Evolutionary conservation across 192 early-diverging fungal species (phyloP).

Genomic region (Bifiguratus adelaidae): DNA sequence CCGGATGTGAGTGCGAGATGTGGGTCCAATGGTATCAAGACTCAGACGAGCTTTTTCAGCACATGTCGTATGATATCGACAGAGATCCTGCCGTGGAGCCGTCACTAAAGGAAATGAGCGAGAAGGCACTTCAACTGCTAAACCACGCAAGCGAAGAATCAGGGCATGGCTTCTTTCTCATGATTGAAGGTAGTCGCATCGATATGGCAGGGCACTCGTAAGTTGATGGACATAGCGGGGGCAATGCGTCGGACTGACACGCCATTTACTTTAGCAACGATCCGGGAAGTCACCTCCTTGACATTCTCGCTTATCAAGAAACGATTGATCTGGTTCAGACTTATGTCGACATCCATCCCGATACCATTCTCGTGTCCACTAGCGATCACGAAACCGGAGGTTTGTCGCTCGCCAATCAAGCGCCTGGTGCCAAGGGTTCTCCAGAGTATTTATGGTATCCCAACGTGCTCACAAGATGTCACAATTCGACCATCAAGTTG

Average conservation of each 20-base stretch:
- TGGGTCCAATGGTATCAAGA: no score
- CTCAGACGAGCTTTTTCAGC: no score
- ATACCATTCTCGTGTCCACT: conserved; percentile 39
- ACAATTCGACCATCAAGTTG: conserved; percentile 52
- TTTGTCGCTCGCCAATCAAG: conserved; percentile 27
- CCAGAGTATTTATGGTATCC: conserved; percentile 57
- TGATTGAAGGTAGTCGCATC: conserved; percentile 53
- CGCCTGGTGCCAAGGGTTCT: conserved; percentile 12
- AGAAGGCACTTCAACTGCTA: conserved; percentile 24
- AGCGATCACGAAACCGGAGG: conserved; percentile 60
- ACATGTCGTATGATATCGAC: conserved; percentile 42
- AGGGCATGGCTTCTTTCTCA: conserved; percentile 36
- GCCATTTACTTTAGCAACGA: conserved; percentile 31
- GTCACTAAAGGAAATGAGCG: conserved; percentile 39
- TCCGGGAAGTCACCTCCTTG: conserved; percentile 42
- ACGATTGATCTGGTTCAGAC: conserved; percentile 27
- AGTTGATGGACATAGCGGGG: not conserved
- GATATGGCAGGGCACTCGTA: conserved; percentile 41
- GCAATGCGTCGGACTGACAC: not conserved
- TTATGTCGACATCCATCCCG: conserved; percentile 30
- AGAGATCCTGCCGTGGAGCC: conserved; percentile 25
- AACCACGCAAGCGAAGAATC: conserved; percentile 3
- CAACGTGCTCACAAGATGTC: conserved; percentile 51
- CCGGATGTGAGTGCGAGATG: conserved; percentile 6
- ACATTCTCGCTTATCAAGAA: conserved; percentile 47